phyloP scores from a whole-genome alignment of 2,329 filamentous ascomycete genomes.

The Colletotrichum musae region DNA sequence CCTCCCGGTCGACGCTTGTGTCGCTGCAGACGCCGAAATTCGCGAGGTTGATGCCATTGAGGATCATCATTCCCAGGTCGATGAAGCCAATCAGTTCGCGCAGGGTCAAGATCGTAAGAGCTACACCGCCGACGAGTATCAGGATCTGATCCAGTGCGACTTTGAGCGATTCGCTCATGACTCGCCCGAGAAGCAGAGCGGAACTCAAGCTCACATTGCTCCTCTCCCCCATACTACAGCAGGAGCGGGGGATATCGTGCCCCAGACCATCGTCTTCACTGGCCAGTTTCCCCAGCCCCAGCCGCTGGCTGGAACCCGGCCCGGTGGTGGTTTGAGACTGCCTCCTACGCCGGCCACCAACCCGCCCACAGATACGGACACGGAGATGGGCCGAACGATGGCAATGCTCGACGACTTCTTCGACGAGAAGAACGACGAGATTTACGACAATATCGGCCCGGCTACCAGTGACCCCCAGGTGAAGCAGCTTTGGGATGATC shows the following conservation, averaged over 20 bases:
- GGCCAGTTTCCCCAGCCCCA: constrained; percentile 16
- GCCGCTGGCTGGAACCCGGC: constrained; percentile 2
- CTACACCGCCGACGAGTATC: constrained; percentile 27
- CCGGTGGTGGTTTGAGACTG: background rate
- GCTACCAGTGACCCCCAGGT: background rate
- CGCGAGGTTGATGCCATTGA: background rate
- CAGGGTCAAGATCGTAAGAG: constrained; percentile 8
- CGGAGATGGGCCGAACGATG: constrained; percentile 19
- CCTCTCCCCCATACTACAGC: background rate
- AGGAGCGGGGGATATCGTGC: background rate
- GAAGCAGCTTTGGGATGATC: constrained; percentile 26
- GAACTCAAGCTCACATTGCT: background rate
- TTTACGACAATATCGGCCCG: constrained; percentile 12
- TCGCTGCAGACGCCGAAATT: background rate
- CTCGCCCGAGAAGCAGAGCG: constrained; percentile 31
- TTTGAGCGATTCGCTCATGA: constrained; percentile 15
- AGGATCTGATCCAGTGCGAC: constrained; percentile 27
- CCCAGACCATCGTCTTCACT: constrained; percentile 28
- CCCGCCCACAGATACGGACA: background rate
- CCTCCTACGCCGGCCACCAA: constrained; percentile 30
- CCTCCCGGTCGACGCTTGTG: too few species aligned
- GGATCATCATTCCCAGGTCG: background rate
- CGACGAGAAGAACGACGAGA: constrained; percentile 21
- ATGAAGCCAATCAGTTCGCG: background rate
- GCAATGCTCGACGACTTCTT: constrained; percentile 32